phyloP scores from a whole-genome alignment of 176 grass and related monocot genomes.

The Paspalum vaginatum region DNA sequence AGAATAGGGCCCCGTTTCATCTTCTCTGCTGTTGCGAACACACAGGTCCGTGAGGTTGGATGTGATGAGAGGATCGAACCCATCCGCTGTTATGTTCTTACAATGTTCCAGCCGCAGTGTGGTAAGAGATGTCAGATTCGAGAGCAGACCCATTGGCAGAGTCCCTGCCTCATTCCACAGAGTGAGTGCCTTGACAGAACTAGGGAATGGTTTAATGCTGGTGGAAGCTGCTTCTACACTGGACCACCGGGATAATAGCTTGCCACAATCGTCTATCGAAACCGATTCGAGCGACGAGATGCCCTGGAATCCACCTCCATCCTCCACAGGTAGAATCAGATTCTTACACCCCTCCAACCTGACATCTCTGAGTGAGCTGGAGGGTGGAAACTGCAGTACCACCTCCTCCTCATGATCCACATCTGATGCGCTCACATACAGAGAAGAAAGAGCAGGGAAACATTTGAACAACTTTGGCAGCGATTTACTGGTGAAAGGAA shows the following conservation, averaged over 20 bases:
- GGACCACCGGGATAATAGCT: neutral
- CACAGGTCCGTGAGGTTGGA: rapidly evolving
- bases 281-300: neutral
- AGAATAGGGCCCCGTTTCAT: neutral
- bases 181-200: rapidly evolving
- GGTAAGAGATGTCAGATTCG: conserved; percentile 26
- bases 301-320: neutral
- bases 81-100: neutral
- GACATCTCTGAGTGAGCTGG: neutral
- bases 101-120: rapidly evolving
- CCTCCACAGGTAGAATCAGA: conserved; percentile 3
- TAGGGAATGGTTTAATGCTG: neutral
- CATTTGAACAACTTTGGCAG: neutral
- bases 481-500: neutral
- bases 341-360: rapidly evolving
- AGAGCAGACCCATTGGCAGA: neutral
- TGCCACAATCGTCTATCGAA: rapidly evolving
- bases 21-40: rapidly evolving
- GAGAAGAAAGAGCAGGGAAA: neutral
- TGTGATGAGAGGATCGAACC: conserved; percentile 4
- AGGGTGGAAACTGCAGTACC: neutral
- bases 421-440: neutral
- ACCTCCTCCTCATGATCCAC: neutral
- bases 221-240: neutral
- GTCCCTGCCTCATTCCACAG: neutral